Conservation (phyloP, 2,329 filamentous ascomycete genomes). For the Fusarium siculi region DNA sequence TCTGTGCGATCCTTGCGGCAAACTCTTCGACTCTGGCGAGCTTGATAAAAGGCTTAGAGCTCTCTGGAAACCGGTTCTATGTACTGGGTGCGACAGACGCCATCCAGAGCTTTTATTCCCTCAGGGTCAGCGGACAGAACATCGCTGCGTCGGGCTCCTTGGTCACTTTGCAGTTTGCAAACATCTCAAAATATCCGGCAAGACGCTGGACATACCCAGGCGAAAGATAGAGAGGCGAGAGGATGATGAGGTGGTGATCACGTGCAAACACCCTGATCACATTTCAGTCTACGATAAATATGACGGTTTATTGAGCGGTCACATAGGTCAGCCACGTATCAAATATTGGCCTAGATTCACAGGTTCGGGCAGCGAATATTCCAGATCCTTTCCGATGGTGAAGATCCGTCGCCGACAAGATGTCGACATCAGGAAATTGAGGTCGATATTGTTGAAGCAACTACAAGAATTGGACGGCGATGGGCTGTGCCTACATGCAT, state of each 20-base stretch:
- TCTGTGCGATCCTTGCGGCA: neutral
- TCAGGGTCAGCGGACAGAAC: neutral
- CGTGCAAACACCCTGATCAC: neutral
- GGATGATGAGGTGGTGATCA: too few relatives aligned
- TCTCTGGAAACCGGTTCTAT: neutral
- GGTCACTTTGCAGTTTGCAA: neutral
- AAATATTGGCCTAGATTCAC: accelerated
- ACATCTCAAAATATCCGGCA: neutral
- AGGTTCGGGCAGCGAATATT: accelerated
- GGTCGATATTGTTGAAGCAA: neutral
- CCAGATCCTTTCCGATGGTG: neutral
- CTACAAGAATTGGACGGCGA: neutral
- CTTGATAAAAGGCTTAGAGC: neutral
- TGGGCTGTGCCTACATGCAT: conserved; percentile 8
- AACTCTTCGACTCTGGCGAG: neutral
- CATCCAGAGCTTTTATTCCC: conserved; percentile 8
- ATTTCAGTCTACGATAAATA: neutral
- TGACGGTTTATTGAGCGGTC: accelerated
- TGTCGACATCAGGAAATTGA: neutral
- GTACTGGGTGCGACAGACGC: neutral
- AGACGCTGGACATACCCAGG: too few relatives aligned
- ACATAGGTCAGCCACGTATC: accelerated
- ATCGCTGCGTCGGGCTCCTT: neutral
- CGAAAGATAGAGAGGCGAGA: too few relatives aligned
- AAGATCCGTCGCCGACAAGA: neutral